Base-by-base conservation (phyloP, 345 rosid species). In the Isatis tinctoria region DNA sequence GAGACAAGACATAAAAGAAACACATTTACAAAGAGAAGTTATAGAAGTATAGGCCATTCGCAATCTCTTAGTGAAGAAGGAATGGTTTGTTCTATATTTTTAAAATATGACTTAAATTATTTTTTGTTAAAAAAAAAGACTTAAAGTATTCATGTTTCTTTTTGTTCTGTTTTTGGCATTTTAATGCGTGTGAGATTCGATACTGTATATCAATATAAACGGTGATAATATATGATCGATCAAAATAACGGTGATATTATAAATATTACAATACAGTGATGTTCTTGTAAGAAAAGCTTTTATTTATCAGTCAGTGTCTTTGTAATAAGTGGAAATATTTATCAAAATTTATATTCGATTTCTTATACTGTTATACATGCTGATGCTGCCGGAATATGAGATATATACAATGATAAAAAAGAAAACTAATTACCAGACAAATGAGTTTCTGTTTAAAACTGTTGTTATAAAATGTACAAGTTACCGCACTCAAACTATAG, bases 1-100 rank as follows among this genome's bases (percentile, higher is more conserved):
- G 72, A 58, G 80, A 77, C 80, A 65, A 71, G 73, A 58, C 76
- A 59, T 71, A 77, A 77, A 71, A 77, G 76, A 58, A 61, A 26
- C 74, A 75, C 48, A 67, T 51, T 61, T 63, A 37, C 58, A 57
- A 71, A 52, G 32, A 48, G 67, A 77, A 32, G 72, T 57, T 65
- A 76, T 71, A 14, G 60, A 70, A 70, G 36, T 59, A 58, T 37
- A 13, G 65, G 53, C 80, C 62, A 77, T 14, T 77, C 67, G 22
- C 76, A 28, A 16, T 77, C 63, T 71, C 80, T 77, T 77, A 58
- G 73, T 65, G 68, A 71, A 65, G 80, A 77, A 77, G 76, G 14
- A 65, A 71, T 58, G 80, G 44, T 30, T 57, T 70, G 26, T 53
- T 63, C 14, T 45, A 47, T 33, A 54, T 18, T 32, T 41, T 27